These are phyloP conservation scores for Pneumocystis oryctolagi DNA, from an alignment of 1,139 yeast species.

Conservation along the genomic window DNA sequence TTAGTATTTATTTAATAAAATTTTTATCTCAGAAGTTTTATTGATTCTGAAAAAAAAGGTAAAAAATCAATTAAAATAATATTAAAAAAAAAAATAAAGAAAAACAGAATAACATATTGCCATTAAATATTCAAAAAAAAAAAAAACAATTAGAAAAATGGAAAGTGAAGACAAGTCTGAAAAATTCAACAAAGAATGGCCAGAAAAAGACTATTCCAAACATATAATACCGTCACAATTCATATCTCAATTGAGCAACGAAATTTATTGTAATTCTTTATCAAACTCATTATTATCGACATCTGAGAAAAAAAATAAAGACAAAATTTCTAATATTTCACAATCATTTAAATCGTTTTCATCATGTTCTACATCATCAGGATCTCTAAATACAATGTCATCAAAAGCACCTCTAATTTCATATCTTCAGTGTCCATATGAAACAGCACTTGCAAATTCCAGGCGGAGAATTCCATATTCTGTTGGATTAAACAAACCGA, in stretches of 20 bases:
- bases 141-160: not conserved
- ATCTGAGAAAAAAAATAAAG: not conserved
- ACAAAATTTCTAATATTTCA: not conserved
- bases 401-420: not conserved
- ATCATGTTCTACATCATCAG: not conserved
- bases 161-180: not conserved
- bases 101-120: not conserved
- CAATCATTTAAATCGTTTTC: not conserved
- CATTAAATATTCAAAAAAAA: not conserved
- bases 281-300: not conserved
- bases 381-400: not conserved
- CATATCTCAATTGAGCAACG: not conserved
- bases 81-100: not conserved
- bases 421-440: conserved; percentile 4
- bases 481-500: conserved; percentile 12
- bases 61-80: not conserved
- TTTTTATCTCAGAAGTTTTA: not conserved
- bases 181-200: not conserved
- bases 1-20: not conserved
- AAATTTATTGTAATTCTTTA: not conserved
- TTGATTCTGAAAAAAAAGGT: not conserved
- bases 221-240: not conserved
- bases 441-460: conserved; percentile 14
- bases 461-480: conserved; percentile 16
- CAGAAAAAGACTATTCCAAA: not conserved